These are phyloP conservation scores for Kockiozyma suomiensis DNA, from an alignment of 805 yeast genomes.

Conservation along the genomic window DNA sequence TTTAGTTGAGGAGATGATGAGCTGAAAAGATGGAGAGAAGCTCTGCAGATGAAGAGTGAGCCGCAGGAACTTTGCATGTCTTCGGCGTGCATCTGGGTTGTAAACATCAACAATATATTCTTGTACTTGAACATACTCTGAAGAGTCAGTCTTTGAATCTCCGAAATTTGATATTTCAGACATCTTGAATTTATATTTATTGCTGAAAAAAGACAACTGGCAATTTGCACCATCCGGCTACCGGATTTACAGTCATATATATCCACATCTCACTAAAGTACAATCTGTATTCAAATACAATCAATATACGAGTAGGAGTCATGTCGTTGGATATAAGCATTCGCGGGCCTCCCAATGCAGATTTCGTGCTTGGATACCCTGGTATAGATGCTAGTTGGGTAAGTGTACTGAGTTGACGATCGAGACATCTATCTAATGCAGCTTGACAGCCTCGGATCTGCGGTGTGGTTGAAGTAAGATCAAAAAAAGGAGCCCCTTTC, in stretches of 20 bases:
- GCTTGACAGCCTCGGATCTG: constrained; percentile 44
- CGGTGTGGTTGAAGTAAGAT: constrained; percentile 46
- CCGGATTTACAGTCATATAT: too few species aligned
- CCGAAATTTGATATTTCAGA: too few species aligned
- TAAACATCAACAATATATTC: too few species aligned
- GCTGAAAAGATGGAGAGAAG: too few species aligned
- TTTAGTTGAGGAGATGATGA: not conserved
- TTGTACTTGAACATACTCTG: too few species aligned
- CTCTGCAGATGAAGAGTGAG: too few species aligned
- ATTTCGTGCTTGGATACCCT: constrained; percentile 48
- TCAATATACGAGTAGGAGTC: not conserved
- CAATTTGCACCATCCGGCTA: too few species aligned
- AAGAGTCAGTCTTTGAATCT: too few species aligned
- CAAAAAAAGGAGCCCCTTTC: constrained; percentile 38
- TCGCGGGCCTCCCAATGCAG: constrained; percentile 47
- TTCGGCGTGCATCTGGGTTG: too few species aligned
- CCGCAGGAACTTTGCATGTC: not conserved
- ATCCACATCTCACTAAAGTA: too few species aligned
- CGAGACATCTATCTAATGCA: not conserved
- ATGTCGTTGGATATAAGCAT: constrained; percentile 35
- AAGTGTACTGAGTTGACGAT: not conserved
- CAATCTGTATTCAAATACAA: not conserved
- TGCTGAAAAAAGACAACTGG: too few species aligned
- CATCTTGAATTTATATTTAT: too few species aligned
- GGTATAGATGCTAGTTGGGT: constrained; percentile 48